Evolutionary conservation across 148 eudicot genomes (phyloP).

Genomic region (Polygonum maritimum): DNA sequence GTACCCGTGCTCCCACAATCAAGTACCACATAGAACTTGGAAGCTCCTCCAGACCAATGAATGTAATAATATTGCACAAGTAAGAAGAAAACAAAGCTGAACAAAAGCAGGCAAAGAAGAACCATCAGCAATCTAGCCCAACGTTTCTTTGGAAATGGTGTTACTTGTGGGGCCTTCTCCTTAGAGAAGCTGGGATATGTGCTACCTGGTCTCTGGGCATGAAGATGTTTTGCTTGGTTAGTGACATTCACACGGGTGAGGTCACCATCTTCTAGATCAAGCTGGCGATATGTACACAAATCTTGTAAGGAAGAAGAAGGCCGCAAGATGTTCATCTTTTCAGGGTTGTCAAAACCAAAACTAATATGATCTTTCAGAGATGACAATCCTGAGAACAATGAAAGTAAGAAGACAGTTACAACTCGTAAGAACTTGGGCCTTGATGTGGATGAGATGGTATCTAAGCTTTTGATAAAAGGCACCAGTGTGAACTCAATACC

Average conservation of each 20-base stretch:
- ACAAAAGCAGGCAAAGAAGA: constrained; percentile 51
- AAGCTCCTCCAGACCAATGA: constrained; percentile 56
- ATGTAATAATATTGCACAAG: constrained; percentile 34
- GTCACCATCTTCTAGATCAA: constrained; percentile 50
- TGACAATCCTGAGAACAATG: constrained; percentile 49
- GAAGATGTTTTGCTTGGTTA: constrained; percentile 28
- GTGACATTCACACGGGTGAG: constrained; percentile 24
- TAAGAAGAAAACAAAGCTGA: constrained; percentile 37
- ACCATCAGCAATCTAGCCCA: constrained; percentile 43
- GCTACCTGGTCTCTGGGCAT: constrained; percentile 33
- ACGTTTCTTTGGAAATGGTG: constrained; percentile 30
- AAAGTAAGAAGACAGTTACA: constrained; percentile 42
- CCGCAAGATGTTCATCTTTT: constrained; percentile 41
- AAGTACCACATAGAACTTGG: constrained; percentile 78
- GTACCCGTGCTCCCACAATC: constrained; percentile 99
- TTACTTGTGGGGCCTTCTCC: constrained; percentile 50
- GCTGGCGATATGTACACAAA: constrained; percentile 55
- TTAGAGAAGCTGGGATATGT: constrained; percentile 65
- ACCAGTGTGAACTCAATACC: constrained; percentile 22
- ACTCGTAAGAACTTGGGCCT: constrained; percentile 38
- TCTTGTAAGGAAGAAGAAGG: constrained; percentile 88
- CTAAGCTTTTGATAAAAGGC: constrained; percentile 52
- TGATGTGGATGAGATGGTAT: constrained; percentile 39
- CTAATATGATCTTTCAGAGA: constrained; percentile 52
- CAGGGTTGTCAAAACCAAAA: constrained; percentile 33